phyloP scores from a whole-genome alignment of 352 stramenopile genomes.

The Lagenidium giganteum region DNA sequence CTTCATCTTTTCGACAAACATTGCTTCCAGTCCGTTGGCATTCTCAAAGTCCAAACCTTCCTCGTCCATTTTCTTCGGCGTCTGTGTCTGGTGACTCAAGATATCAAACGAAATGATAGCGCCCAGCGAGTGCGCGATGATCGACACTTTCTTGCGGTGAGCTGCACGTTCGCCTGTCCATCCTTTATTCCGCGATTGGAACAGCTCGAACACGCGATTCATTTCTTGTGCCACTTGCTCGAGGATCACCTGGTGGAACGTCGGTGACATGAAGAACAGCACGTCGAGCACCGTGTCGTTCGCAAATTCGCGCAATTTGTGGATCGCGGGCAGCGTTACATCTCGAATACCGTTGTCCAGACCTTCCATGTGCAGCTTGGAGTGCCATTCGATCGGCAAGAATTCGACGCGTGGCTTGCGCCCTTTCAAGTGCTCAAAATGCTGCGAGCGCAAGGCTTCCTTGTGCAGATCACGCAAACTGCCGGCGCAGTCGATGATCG shows the following conservation, averaged over 20 bases:
- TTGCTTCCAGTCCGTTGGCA: conserved; percentile 12
- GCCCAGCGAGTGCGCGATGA: conserved; percentile 78
- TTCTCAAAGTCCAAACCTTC: conserved; percentile 16
- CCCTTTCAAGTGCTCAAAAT: conserved; percentile 55
- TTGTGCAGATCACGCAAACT: conserved; percentile 52
- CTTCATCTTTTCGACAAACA: conserved; percentile 10
- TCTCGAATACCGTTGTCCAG: conserved; percentile 57
- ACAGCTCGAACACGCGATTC: conserved; percentile 78
- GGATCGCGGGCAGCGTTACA: conserved; percentile 73
- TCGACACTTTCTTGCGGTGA: conserved; percentile 67
- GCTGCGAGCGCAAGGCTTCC: conserved; percentile 41
- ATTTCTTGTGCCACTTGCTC: conserved; percentile 83
- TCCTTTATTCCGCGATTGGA: conserved; percentile 42
- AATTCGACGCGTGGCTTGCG: conserved; percentile 47
- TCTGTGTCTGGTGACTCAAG: conserved; percentile 50
- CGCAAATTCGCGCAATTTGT: conserved; percentile 81
- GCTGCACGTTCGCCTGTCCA: conserved; percentile 35
- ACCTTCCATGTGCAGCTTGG: conserved; percentile 64
- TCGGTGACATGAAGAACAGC: conserved; percentile 86
- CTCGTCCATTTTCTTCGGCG: conserved; percentile 19
- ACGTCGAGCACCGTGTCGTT: conserved; percentile 90
- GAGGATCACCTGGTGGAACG: conserved; percentile 87
- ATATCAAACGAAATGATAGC: conserved; percentile 91
- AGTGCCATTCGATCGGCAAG: conserved; percentile 74
- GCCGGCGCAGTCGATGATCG: conserved; percentile 63